Percentiles rank a stretch among this genome's conserved stretches.
These are phyloP conservation scores for Chaetomium olivaceum DNA, from an alignment of 2,329 filamentous ascomycete genomes.

Conservation along the genomic window DNA sequence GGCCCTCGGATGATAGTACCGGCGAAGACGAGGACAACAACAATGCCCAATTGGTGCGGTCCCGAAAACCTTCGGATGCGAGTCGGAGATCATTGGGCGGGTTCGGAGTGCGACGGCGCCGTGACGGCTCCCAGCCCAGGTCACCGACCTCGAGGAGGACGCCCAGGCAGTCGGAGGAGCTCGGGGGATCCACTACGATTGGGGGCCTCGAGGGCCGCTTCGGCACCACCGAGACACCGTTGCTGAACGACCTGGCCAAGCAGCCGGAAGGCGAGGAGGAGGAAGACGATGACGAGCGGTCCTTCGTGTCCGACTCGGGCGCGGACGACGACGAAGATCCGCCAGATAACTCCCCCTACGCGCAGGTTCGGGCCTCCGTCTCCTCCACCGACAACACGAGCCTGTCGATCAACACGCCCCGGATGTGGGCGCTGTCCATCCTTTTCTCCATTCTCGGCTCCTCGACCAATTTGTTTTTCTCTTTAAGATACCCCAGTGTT, in stretches of 20 bases:
- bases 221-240: conserved; percentile 50
- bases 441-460: conserved; percentile 80
- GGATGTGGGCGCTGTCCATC: conserved; percentile 82
- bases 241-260: conserved; percentile 49
- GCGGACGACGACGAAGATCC: conserved; percentile 52
- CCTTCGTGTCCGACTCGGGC: conserved; percentile 40
- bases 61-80: conserved; percentile 18
- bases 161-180: conserved; percentile 48
- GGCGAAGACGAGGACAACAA: conserved; percentile 10
- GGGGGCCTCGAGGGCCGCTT: conserved; percentile 57
- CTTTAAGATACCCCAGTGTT: conserved; percentile 84
- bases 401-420: conserved; percentile 82
- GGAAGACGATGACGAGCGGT: conserved; percentile 38
- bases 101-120: conserved; percentile 19
- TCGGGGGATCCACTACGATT: conserved; percentile 53
- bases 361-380: conserved; percentile 79
- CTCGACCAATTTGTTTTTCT: conserved; percentile 85
- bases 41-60: conserved; percentile 7
- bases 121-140: conserved; percentile 24
- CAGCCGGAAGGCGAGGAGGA: conserved; percentile 34
- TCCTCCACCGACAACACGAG: conserved; percentile 72
- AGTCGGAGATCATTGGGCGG: conserved; percentile 12
- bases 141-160: conserved; percentile 37
- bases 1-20: conserved; percentile 20
- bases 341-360: conserved; percentile 71